Conservation (phyloP, 108 stramenopile genomes). For the Stephanodiscus minutulus region DNA sequence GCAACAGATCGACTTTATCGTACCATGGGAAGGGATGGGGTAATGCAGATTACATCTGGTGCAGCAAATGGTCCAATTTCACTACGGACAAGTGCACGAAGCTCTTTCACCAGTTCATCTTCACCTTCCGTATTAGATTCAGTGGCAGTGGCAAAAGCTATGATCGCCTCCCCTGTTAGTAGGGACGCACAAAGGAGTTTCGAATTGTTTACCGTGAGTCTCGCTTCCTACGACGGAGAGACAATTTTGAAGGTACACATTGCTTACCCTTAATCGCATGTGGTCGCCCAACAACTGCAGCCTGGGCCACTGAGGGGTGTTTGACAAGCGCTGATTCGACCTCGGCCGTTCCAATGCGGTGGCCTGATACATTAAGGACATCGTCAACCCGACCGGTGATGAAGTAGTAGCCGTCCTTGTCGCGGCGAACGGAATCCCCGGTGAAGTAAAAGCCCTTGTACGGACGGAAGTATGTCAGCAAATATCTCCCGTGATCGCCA, state of each 20-base stretch:
- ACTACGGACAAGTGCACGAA: slow-evolving; percentile 68
- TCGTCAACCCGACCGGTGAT: slow-evolving; percentile 92
- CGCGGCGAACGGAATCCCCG: slow-evolving; percentile 80
- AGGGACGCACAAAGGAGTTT: not conserved
- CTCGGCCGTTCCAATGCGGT: slow-evolving; percentile 85
- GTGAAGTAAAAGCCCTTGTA: slow-evolving; percentile 91
- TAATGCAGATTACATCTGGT: slow-evolving; percentile 77
- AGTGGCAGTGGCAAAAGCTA: slow-evolving; percentile 81
- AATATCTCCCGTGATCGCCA: slow-evolving; percentile 85
- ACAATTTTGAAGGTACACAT: not conserved
- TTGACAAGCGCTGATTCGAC: slow-evolving; percentile 85
- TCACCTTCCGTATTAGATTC: slow-evolving; percentile 50
- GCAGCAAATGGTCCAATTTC: slow-evolving; percentile 86
- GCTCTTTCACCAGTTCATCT: slow-evolving; percentile 73
- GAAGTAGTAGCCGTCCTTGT: slow-evolving; percentile 87
- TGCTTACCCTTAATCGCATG: slow-evolving; percentile 80
- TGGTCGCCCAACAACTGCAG: slow-evolving; percentile 84
- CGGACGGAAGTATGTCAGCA: slow-evolving; percentile 73
- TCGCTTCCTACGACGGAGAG: not conserved
- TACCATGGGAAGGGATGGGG: slow-evolving; percentile 80
- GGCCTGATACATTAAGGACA: slow-evolving; percentile 88
- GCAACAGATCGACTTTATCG: slow-evolving; percentile 2
- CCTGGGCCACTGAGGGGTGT: slow-evolving; percentile 79
- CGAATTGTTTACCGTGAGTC: not conserved
- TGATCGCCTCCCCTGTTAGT: slow-evolving; percentile 70